Base-by-base conservation (phyloP, 805 yeast species). In the Metschnikowia aberdeeniae region DNA sequence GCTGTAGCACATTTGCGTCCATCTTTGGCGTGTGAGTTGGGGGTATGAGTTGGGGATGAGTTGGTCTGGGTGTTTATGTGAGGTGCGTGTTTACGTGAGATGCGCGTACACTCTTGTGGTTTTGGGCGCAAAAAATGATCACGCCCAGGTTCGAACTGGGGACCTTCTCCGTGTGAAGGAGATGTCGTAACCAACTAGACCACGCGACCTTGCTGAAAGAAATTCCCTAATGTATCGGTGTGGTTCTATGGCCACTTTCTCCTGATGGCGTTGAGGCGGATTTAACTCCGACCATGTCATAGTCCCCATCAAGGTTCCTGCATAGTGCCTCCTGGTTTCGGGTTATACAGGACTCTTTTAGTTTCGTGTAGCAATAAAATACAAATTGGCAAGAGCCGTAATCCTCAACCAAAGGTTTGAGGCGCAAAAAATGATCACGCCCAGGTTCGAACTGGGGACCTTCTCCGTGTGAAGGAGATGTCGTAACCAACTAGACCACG, bases 1-100 rank as follows among this genome's bases (percentile, higher is more conserved):
- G 58, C 46, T 70, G 75, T 34, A 70, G 43, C 17, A 58, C 38
- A 27, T 44, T 26, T 10, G 54, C 55, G 26, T 56, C 63, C 57
- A 53, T 53, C 6, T 35, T 10, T n/a, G 17, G 17, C 17, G 17
- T 17, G 17, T 17, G 17, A 3, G 17, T n/a, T n/a, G 31, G 11
- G 20, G 14, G 11, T 34, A 36, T 26, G 27, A 8, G 17, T 29
- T 13, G 11, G 17, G 20, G 10, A 5, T 34, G 22, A 11, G 11
- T 22, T 29, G n/a, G 13, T 2, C 6, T 29, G 32, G 24, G 22
- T 22, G 29, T 22, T 30, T 19, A 19, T 20, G 41, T 20, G 19
- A 26, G 12, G 19, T 17, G 12, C 12, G n/a, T 19, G 7, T 12
- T 30, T 30, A n/a, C 33, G 13, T 30, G 7, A 6, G 13, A 12